Evolutionary conservation across 768 basidiomycete genomes (phyloP), one percentile per base, ranked within the genome.

Genomic region (Trametes elegans): DNA sequence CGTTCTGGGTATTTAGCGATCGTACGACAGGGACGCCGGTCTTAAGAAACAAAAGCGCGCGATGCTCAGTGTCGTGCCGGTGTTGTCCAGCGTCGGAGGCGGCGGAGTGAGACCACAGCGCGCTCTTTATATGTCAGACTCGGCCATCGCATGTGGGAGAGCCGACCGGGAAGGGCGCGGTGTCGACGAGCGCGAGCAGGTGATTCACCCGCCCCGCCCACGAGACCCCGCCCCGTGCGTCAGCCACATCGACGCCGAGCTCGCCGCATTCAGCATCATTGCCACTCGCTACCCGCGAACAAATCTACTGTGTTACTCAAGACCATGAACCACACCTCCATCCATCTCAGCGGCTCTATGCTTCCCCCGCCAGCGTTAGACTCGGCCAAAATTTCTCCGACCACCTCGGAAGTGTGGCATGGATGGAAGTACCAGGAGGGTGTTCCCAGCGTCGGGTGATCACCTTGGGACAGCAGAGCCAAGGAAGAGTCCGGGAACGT

Each of bases 351-450:
- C 44, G 70, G 57, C 14, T 68, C 70, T 53, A 74, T 71, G 28
- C 60, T 59, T 67, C 65, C 66, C 24, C 62, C 68, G 5, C 66
- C 67, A 31, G 62, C 58, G 14, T 67, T 66, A 10, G 74, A 68
- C 57, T 83, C 87, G 19, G 64, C 61, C 70, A 93, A 66, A 19
- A 96, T 71, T 70, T 95, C 93, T 21, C 73, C 72, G 1, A 96
- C 81, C 1, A 83, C 81, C 29, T 69, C 70, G 9, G 77, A 76
- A 3, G 85, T 88, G 67, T 90, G 84, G 67, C 93, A 96, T 9
- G 93, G 93, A 67, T 96, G 93, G 34, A 96, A 73, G 64, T 85
- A 91, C 91, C 91, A 96, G 51, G 82, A 85, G 8, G 86, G 84
- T 2, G 74, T 81, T 19, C 84, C 86, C 27, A 88, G 75, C 5